Percentiles rank a stretch among this genome's conserved stretches.
phyloP scores from a whole-genome alignment of 768 basidiomycete genomes.

The Lanmaoa rubissima region DNA sequence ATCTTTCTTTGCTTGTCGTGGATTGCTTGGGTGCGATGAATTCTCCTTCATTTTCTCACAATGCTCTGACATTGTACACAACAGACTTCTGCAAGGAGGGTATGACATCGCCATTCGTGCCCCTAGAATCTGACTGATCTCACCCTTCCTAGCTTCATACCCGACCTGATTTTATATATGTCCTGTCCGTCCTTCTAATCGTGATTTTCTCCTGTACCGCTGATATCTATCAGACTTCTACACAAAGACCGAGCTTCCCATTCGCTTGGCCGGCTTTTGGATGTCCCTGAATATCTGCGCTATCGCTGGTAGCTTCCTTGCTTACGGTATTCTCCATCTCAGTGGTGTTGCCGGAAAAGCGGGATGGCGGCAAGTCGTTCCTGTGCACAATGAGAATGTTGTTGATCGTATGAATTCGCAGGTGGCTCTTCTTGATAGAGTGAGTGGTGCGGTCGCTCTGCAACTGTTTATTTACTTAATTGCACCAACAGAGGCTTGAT shows the following conservation, averaged over 20 bases:
- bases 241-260: slow-evolving; percentile 50
- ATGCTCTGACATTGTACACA: not conserved
- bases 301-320: slow-evolving; percentile 61
- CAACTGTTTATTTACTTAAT: not conserved
- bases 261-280: slow-evolving; percentile 70
- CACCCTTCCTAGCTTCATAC: slow-evolving; percentile 44
- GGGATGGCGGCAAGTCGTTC: slow-evolving; percentile 17
- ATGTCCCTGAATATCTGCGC: slow-evolving; percentile 53
- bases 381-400: slow-evolving; percentile 23
- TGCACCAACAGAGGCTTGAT: slow-evolving; percentile 25
- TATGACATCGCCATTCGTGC: slow-evolving; percentile 14
- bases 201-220: not conserved
- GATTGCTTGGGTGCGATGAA: slow-evolving; percentile 41
- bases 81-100: slow-evolving; percentile 47
- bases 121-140: not conserved
- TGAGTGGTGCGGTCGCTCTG: slow-evolving; percentile 8
- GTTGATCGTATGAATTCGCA: not conserved
- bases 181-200: slow-evolving; percentile 41
- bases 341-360: slow-evolving; percentile 7
- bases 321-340: slow-evolving; percentile 52
- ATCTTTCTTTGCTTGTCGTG: slow-evolving; percentile 48
- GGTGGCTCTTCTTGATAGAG: slow-evolving; percentile 41
- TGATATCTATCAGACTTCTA: slow-evolving; percentile 40
- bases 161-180: slow-evolving; percentile 59
- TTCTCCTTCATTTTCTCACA: not conserved